Evolutionary conservation across 768 basidiomycete species (phyloP).

Genomic region (Cyclocybe aegerita): DNA sequence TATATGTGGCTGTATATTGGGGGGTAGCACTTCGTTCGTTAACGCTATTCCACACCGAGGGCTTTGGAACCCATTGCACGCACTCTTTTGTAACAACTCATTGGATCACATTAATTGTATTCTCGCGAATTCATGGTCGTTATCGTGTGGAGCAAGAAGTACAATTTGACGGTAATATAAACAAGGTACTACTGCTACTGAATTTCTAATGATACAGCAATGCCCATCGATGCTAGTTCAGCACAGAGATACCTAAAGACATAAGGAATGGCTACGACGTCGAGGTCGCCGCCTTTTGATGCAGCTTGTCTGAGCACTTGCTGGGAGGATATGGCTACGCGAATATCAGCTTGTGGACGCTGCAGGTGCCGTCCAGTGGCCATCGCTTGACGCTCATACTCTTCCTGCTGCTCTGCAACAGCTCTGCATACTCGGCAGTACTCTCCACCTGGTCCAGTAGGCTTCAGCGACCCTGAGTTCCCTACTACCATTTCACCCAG

Average conservation of each 20-base stretch:
- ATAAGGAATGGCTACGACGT: slow-evolving; percentile 94
- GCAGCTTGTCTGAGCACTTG: slow-evolving; percentile 61
- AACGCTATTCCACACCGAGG: neutral
- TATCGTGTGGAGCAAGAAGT: slow-evolving; percentile 5
- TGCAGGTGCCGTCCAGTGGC: slow-evolving; percentile 53
- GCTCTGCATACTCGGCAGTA: slow-evolving; percentile 94
- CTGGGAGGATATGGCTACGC: slow-evolving; percentile 64
- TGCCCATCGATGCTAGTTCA: slow-evolving; percentile 98
- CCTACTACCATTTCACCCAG: slow-evolving; percentile 64
- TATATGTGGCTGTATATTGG: slow-evolving; percentile 7
- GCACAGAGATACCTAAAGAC: slow-evolving; percentile 94
- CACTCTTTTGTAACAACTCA: slow-evolving; percentile 3
- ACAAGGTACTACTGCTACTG: slow-evolving; percentile 31
- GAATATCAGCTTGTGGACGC: slow-evolving; percentile 49
- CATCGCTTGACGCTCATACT: slow-evolving; percentile 56
- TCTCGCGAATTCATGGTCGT: neutral
- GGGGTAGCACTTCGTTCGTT: slow-evolving; percentile 5
- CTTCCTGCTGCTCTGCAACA: slow-evolving; percentile 61
- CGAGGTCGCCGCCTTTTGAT: slow-evolving; percentile 79
- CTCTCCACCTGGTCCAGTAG: slow-evolving; percentile 81
- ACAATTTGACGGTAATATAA: slow-evolving; percentile 1
- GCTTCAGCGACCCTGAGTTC: slow-evolving; percentile 46
- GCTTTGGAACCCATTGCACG: slow-evolving; percentile 7
- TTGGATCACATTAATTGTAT: slow-evolving; percentile 10
- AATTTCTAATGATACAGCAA: slow-evolving; percentile 83